Conservation (phyloP, 73 alveolate genomes). For the Uronychia binucleata region DNA sequence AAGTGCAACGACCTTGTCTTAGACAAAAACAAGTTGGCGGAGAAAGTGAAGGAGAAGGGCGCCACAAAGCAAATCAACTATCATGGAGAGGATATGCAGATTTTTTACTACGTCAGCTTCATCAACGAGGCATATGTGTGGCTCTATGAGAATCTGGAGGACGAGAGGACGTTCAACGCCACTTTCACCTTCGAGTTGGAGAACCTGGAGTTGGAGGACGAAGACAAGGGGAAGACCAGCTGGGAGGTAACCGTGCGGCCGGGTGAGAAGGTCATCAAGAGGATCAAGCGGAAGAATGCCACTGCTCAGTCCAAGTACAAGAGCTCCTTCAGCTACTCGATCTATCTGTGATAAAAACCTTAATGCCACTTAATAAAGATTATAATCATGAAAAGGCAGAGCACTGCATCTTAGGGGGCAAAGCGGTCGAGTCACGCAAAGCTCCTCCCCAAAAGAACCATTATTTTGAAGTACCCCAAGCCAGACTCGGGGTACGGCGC, state of each 20-base stretch:
- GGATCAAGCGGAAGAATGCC: slow-evolving; percentile 19
- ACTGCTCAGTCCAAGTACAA: slow-evolving; percentile 35
- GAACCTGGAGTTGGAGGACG: slow-evolving; percentile 46
- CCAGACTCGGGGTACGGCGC: neutral
- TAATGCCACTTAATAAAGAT: too few species aligned
- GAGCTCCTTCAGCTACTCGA: slow-evolving; percentile 32
- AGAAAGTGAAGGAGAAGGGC: slow-evolving; percentile 29
- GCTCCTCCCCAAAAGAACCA: too few species aligned
- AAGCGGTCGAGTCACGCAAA: too few species aligned
- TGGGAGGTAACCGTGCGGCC: slow-evolving; percentile 29
- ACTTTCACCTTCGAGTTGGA: slow-evolving; percentile 50
- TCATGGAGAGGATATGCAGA: slow-evolving; percentile 7
- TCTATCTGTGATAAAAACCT: neutral
- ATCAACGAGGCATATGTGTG: slow-evolving; percentile 36
- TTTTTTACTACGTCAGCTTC: slow-evolving; percentile 25
- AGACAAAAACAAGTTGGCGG: neutral
- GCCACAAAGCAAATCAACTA: slow-evolving; percentile 6
- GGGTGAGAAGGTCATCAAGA: slow-evolving; percentile 11
- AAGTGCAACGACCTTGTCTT: slow-evolving; percentile 18
- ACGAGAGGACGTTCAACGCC: slow-evolving; percentile 43
- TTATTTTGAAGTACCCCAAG: slow-evolving; percentile 8
- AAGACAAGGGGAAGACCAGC: slow-evolving; percentile 36
- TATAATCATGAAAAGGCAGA: too few species aligned
- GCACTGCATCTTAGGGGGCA: too few species aligned
- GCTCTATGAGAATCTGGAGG: slow-evolving; percentile 24